These are phyloP conservation scores for Saussurea involucrata DNA, from an alignment of 129 eudicot genomes.

Conservation along the genomic window DNA sequence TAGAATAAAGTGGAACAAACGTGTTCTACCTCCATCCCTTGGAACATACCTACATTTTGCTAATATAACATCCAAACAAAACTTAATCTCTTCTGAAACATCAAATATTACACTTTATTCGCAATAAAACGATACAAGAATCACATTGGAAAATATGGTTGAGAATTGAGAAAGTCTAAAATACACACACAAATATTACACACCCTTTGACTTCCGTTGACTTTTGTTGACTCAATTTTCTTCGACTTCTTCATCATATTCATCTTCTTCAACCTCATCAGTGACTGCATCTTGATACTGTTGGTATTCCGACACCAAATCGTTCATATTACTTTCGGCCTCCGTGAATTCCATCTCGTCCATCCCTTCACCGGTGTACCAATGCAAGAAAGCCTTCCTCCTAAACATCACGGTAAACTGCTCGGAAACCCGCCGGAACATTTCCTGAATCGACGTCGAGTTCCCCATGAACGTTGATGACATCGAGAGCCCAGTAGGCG, in stretches of 20 bases:
- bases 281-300: constrained; percentile 68
- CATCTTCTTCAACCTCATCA: constrained; percentile 44
- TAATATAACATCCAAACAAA: background rate
- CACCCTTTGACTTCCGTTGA: constrained; percentile 22
- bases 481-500: constrained; percentile 64
- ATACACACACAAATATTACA: constrained; percentile 19
- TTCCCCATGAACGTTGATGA: constrained; percentile 72
- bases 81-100: no score
- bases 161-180: background rate
- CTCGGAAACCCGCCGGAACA: constrained; percentile 72
- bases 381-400: constrained; percentile 72
- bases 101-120: constrained; percentile 26
- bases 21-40: no score
- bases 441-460: constrained; percentile 70
- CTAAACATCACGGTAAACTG: constrained; percentile 71
- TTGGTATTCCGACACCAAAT: constrained; percentile 73
- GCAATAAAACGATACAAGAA: constrained; percentile 13
- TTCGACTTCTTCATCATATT: constrained; percentile 46
- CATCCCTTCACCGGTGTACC: constrained; percentile 73
- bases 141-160: constrained; percentile 1
- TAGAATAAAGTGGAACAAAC: no score
- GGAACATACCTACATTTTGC: no score
- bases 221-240: constrained; percentile 19
- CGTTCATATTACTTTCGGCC: constrained; percentile 78
- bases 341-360: constrained; percentile 74